Base-by-base conservation (phyloP, 768 basidiomycete species). In the Trametes meyenii region DNA sequence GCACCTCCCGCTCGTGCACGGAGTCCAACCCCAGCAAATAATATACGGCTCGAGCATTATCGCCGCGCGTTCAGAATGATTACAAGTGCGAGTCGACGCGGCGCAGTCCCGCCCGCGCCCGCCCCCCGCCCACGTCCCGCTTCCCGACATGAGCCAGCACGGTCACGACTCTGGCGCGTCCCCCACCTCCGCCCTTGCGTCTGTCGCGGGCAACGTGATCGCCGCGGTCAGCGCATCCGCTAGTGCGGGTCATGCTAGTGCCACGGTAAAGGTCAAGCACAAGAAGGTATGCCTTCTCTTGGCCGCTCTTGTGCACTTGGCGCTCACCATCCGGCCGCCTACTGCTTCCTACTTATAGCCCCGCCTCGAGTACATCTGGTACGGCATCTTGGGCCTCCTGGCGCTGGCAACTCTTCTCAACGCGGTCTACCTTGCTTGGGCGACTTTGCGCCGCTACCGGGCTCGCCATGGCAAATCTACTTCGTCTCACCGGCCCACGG, bases 391-490 rank as follows among this genome's bases (percentile, higher is more conserved):
- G 8, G 33, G 43, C 50, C 42, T 65, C 21, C 55, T 70, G 16
- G 69, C 36, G 10, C 49, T 65, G 19, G 69, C 62, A 2, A 60
- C 63, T 8, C 5, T 65, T 45, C 24, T 63, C 52, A 68, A 71
- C 55, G 21, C 62, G 4, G 40, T 19, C 40, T 69, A 58, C 21
- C 54, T 69, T 13, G 43, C 48, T 11, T 69, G 70, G 69, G 61
- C 65, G 4, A 62, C 52, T 35, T 50, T 48, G 21, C 66, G 61
- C 10, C 69, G 66, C 24, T 65, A 53, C n/a, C n/a, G 43, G 16
- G 49, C 40, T 11, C 42, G 44, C 5, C 54, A 35, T 14, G 16
- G 19, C 21, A 36, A 21, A 6, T 4, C 17, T 13, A 13, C 54
- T 53, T 10, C 48, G 3, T 24, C 21, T 24, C 21, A 19, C 24